Evolutionary conservation across 2,329 filamentous ascomycete species (phyloP).

Genomic region (Phyllosticta citribraziliensis): DNA sequence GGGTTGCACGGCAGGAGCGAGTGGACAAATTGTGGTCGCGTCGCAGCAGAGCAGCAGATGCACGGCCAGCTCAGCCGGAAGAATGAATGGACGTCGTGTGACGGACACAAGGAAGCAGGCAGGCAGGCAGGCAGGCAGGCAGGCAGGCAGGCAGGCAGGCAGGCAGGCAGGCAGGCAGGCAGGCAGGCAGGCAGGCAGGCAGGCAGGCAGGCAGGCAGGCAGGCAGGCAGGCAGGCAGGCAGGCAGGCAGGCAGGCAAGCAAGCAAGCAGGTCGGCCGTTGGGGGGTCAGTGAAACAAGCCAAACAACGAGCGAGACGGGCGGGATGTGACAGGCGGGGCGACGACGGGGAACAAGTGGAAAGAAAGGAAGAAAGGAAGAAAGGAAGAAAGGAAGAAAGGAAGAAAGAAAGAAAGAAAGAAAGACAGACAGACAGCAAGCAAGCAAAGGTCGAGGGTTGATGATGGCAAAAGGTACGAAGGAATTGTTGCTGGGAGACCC

Average conservation of each 20-base stretch:
- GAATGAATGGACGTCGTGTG: constrained; percentile 4
- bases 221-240: constrained; percentile 2
- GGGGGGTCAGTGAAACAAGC: no score
- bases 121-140: not conserved
- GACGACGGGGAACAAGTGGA: no score
- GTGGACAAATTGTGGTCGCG: constrained; percentile 7
- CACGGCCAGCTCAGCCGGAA: constrained; percentile 10
- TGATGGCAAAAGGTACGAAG: not conserved
- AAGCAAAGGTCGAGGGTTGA: not conserved
- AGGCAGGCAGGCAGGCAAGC: not conserved
- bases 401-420: no score
- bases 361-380: no score
- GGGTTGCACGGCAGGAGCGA: constrained; percentile 9
- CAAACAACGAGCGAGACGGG: no score
- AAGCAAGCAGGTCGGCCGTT: no score
- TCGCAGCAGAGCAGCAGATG: constrained; percentile 8
- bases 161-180: constrained; percentile 1
- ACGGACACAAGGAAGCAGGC: constrained; percentile 3
- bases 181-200: constrained; percentile 3
- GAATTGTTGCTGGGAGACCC: not conserved
- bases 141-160: not conserved
- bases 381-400: no score
- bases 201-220: constrained; percentile 1
- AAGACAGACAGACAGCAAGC: no score
- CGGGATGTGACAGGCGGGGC: no score